A percentile compares a stretch with the other conserved stretches of the same genome.
Conservation (phyloP, 179 eudicot genomes). For the Nepenthes alata region DNA sequence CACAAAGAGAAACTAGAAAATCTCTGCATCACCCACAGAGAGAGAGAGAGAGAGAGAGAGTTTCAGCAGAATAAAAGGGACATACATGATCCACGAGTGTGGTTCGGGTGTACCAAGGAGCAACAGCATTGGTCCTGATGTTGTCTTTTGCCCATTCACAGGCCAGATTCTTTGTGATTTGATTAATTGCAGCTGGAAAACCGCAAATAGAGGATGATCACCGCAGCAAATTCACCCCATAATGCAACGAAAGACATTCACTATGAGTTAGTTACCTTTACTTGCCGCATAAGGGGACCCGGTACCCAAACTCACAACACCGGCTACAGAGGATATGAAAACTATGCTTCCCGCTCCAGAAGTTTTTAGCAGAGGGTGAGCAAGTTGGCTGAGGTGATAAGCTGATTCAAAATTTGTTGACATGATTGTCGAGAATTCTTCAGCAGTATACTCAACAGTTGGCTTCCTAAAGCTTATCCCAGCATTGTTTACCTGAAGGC, state of each 20-base stretch:
- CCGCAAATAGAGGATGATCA: conserved; percentile 6
- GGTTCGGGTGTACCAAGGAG: conserved; percentile 66
- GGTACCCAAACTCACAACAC: conserved; percentile 30
- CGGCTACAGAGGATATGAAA: conserved; percentile 78
- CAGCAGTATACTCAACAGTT: conserved; percentile 43
- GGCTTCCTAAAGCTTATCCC: conserved; percentile 59
- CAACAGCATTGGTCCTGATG: conserved; percentile 55
- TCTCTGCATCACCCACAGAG: too few species aligned
- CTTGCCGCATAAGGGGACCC: conserved; percentile 57
- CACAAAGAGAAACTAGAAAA: too few species aligned
- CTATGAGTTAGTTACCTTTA: conserved; percentile 32
- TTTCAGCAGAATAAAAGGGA: conserved; percentile 5
- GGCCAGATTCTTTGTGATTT: conserved; percentile 66
- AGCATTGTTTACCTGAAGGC: conserved; percentile 54
- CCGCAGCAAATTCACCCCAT: neutral
- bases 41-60: neutral
- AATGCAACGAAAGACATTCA: neutral
- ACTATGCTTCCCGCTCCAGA: conserved; percentile 63
- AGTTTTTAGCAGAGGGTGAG: conserved; percentile 56
- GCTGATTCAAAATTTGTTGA: conserved; percentile 64
- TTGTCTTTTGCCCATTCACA: conserved; percentile 95
- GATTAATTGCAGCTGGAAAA: conserved; percentile 63
- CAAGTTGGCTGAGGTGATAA: conserved; percentile 71
- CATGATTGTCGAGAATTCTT: conserved; percentile 48
- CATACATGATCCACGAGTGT: conserved; percentile 57